These are phyloP conservation scores for Centaurea solstitialis DNA, from an alignment of 129 eudicot genomes.

Conservation along the genomic window DNA sequence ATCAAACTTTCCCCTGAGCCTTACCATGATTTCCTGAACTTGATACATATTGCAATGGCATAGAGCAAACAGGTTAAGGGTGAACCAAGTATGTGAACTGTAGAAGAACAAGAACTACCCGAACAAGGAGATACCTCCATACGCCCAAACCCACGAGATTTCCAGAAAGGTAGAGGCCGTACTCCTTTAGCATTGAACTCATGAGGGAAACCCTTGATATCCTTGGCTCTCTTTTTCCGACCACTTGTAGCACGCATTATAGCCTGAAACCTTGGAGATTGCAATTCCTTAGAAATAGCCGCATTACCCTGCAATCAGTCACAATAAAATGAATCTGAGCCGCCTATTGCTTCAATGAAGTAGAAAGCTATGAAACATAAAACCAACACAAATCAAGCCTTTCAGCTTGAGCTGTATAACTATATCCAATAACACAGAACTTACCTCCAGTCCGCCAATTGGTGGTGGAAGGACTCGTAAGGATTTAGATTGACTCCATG, in stretches of 20 bases:
- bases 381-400: neutral
- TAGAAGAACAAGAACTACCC: constrained; percentile 9
- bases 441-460: constrained; percentile 70
- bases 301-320: constrained; percentile 61
- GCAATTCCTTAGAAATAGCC: constrained; percentile 80
- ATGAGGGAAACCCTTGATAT: constrained; percentile 89
- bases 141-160: constrained; percentile 85
- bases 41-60: constrained; percentile 24
- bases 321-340: constrained; percentile 29
- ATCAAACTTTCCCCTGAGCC: constrained; percentile 86
- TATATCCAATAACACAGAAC: neutral
- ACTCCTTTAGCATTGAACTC: constrained; percentile 89
- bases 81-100: constrained; percentile 5
- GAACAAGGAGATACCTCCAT: constrained; percentile 63
- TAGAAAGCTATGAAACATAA: neutral
- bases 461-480: constrained; percentile 47
- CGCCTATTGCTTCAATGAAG: too few species aligned
- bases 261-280: constrained; percentile 98
- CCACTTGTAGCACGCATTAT: constrained; percentile 88
- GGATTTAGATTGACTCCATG: constrained; percentile 83
- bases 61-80: constrained; percentile 16
- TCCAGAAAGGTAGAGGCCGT: constrained; percentile 81
- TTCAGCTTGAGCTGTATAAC: neutral
- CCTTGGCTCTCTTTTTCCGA: constrained; percentile 67
- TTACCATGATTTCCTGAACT: constrained; percentile 78